phyloP scores from a whole-genome alignment of 768 basidiomycete genomes.

The Macrolepiota fuliginosa region DNA sequence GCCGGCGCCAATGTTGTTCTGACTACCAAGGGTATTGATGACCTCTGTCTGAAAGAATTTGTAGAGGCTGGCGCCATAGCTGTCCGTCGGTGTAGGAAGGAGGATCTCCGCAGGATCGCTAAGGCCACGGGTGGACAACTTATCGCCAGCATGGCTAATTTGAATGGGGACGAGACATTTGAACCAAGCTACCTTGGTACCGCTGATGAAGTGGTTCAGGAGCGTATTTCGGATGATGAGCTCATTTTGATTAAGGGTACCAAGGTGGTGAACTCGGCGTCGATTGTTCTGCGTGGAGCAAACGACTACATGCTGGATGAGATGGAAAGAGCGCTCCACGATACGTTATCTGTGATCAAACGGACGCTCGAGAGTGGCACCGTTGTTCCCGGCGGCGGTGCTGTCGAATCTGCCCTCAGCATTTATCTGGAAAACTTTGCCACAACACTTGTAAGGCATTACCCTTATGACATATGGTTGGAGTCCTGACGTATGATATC shows the following conservation, averaged over 20 bases:
- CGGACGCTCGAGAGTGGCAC: slow-evolving; percentile 93
- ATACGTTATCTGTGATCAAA: slow-evolving; percentile 93
- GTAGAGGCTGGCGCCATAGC: slow-evolving; percentile 99
- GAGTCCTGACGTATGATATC: neutral
- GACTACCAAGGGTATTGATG: slow-evolving; percentile 98
- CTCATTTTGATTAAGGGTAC: slow-evolving; percentile 97
- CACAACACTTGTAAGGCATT: slow-evolving; percentile 78
- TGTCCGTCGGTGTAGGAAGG: slow-evolving; percentile 95
- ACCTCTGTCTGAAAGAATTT: slow-evolving; percentile 97
- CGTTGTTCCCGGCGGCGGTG: slow-evolving; percentile 96
- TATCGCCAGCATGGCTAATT: slow-evolving; percentile 88
- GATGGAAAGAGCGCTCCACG: slow-evolving; percentile 97
- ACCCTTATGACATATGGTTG: neutral
- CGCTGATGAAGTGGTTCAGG: slow-evolving; percentile 96
- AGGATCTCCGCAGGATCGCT: slow-evolving; percentile 95
- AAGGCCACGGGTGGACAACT: slow-evolving; percentile 95
- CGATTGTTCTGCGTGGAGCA: slow-evolving; percentile 92
- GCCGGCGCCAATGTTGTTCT: slow-evolving; percentile 96
- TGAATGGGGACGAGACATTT: slow-evolving; percentile 98
- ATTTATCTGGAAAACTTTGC: slow-evolving; percentile 99
- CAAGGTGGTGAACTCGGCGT: slow-evolving; percentile 90
- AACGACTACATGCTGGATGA: slow-evolving; percentile 99
- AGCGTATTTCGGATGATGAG: slow-evolving; percentile 98
- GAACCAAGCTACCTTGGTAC: slow-evolving; percentile 87
- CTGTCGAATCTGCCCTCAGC: slow-evolving; percentile 94